Conservation (phyloP, 257 asterid species). For the Fraxinus excelsior region DNA sequence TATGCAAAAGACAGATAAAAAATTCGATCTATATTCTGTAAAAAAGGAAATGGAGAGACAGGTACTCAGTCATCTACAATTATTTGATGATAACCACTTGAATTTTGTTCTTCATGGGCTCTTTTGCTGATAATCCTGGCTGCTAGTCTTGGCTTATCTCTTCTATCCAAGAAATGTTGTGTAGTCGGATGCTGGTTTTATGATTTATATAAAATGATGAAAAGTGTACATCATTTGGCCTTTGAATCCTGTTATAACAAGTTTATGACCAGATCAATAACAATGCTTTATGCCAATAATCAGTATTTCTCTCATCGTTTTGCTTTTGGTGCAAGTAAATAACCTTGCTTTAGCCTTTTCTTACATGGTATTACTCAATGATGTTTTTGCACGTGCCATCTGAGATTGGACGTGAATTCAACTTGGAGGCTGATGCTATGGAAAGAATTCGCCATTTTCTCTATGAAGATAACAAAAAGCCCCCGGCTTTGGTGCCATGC, state of each 20-base stretch:
- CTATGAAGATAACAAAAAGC: conserved; percentile 62
- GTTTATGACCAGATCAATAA: background rate
- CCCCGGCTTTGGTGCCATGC: conserved; percentile 80
- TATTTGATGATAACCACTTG: conserved; percentile 4
- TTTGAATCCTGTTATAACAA: background rate
- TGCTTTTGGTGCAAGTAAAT: background rate
- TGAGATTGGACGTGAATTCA: conserved; percentile 91
- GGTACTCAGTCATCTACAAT: conserved; percentile 39
- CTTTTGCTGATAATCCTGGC: background rate
- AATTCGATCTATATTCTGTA: conserved; percentile 82
- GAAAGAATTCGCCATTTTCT: conserved; percentile 71
- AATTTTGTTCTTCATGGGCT: background rate
- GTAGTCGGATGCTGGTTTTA: background rate
- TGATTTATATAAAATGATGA: background rate
- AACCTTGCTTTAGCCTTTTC: conserved; percentile 10
- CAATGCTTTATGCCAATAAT: conserved; percentile 6
- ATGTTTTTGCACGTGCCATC: conserved; percentile 25
- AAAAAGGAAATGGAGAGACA: conserved; percentile 99
- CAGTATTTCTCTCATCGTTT: conserved; percentile 2
- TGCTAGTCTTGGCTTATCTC: background rate
- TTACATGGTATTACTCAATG: conserved; percentile 14
- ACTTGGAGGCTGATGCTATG: conserved; percentile 98
- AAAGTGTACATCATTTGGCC: background rate
- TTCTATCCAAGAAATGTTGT: background rate
- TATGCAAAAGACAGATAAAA: conserved; percentile 95